phyloP scores from a whole-genome alignment of 192 early-diverging fungal species.

The Podila minutissima region DNA sequence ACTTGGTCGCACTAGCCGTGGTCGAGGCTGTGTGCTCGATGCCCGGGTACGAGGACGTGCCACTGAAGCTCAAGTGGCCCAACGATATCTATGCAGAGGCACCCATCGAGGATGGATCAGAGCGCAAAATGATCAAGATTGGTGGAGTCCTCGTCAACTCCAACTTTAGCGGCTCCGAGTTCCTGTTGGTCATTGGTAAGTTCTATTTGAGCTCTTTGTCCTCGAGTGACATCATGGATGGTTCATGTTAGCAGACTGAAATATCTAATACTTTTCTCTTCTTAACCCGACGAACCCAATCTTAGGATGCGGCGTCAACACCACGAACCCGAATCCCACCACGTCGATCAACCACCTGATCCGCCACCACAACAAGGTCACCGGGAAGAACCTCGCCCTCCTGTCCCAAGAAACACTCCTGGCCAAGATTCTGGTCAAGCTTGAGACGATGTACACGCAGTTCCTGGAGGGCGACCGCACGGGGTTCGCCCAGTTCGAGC shows the following conservation, averaged over 20 bases:
- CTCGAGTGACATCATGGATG: too few relatives aligned
- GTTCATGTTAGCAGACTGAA: not conserved
- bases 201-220: not conserved
- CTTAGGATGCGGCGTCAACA: slow-evolving; percentile 86
- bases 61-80: slow-evolving; percentile 96
- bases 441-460: slow-evolving; percentile 79
- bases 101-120: slow-evolving; percentile 31
- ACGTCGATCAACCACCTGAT: slow-evolving; percentile 89
- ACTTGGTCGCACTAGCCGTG: slow-evolving; percentile 87
- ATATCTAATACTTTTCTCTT: not conserved
- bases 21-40: slow-evolving; percentile 77
- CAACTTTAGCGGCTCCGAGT: slow-evolving; percentile 74
- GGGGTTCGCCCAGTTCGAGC: slow-evolving; percentile 78
- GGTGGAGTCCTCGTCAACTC: slow-evolving; percentile 93
- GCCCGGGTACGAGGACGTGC: slow-evolving; percentile 82
- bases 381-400: slow-evolving; percentile 57
- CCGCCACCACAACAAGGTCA: slow-evolving; percentile 58
- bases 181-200: slow-evolving; percentile 85
- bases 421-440: slow-evolving; percentile 70
- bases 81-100: slow-evolving; percentile 92
- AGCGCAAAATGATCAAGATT: slow-evolving; percentile 72
- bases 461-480: slow-evolving; percentile 67
- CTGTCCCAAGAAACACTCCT: slow-evolving; percentile 77
- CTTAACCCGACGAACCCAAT: slow-evolving; percentile 1
- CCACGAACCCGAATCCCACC: slow-evolving; percentile 86